A percentile compares a stretch with the other conserved stretches of the same genome.
Evolutionary conservation across 2,329 filamentous ascomycete species (phyloP).

Genomic region (Talaromyces marneffei): DNA sequence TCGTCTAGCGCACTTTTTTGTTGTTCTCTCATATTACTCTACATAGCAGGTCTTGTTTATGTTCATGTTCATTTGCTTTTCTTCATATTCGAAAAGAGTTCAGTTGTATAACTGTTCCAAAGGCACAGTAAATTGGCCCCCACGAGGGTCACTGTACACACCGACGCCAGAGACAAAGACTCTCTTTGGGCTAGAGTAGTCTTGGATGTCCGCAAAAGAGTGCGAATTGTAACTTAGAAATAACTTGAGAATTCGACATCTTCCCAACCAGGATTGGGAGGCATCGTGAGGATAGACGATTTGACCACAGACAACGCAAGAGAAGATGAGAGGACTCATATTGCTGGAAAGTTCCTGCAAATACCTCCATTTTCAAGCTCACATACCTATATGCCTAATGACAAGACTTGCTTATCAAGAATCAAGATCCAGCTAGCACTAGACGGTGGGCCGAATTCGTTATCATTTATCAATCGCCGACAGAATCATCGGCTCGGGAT

Average conservation of each 20-base stretch:
- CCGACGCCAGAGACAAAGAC: neutral
- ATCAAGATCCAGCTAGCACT: neutral
- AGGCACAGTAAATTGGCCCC: neutral
- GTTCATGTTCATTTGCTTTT: neutral
- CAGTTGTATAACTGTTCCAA: no score
- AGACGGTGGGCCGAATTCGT: neutral
- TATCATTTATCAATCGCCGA: slow-evolving; percentile 2
- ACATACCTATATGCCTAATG: neutral
- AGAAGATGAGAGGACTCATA: neutral
- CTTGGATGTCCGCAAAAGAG: neutral
- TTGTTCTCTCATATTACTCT: neutral
- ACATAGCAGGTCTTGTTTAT: neutral
- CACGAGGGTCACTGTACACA: neutral
- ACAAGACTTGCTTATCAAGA: neutral
- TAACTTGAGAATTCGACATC: neutral
- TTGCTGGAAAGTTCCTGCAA: neutral
- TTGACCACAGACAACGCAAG: neutral
- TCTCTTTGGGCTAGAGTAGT: neutral
- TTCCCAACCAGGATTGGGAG: neutral
- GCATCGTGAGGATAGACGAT: neutral
- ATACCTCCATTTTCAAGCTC: neutral
- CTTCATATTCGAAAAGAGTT: no score
- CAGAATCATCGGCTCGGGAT: neutral
- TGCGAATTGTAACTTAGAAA: neutral
- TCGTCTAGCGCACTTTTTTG: neutral